phyloP scores from a whole-genome alignment of 23 red algal genomes.

The Pyropia haitanensis region DNA sequence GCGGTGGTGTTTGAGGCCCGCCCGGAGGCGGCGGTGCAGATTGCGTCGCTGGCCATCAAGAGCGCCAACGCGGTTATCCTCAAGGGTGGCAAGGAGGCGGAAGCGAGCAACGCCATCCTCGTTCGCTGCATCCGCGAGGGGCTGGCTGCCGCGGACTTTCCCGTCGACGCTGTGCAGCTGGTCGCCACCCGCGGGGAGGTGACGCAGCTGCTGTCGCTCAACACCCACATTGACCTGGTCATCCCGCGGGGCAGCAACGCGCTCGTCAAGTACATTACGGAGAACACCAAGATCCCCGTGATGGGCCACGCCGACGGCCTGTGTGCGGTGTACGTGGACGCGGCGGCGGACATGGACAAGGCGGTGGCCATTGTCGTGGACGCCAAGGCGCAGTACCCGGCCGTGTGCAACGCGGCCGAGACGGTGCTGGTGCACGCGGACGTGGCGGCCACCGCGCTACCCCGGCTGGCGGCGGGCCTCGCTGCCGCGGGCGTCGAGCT shows the following conservation, averaged over 20 bases:
- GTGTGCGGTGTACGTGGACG: constrained; percentile 84
- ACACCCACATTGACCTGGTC: constrained; percentile 84
- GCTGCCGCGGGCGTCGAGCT: constrained; percentile 45
- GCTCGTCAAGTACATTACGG: constrained; percentile 85
- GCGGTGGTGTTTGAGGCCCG: constrained; percentile 95
- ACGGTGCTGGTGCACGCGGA: constrained; percentile 75
- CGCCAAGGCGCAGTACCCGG: constrained; percentile 94
- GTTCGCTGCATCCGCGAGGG: constrained; percentile 48
- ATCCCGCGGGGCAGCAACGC: constrained; percentile 87
- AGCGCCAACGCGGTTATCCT: constrained; percentile 86
- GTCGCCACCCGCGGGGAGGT: constrained; percentile 84
- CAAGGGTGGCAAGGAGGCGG: constrained; percentile 90
- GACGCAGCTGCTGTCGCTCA: constrained; percentile 59
- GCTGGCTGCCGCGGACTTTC: constrained; percentile 29
- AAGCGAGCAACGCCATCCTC: constrained; percentile 58
- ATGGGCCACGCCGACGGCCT: constrained; percentile 97
- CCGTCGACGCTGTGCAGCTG: constrained; percentile 82
- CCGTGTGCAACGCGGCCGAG: constrained; percentile 92
- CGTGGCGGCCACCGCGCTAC: constrained; percentile 26
- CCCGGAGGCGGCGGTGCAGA: constrained; percentile 95
- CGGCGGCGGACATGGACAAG: constrained; percentile 45
- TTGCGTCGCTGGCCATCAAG: constrained; percentile 79
- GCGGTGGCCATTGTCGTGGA: constrained; percentile 76
- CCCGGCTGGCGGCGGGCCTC: constrained; percentile 37
- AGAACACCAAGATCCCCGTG: constrained; percentile 66